Evolutionary conservation across 2,329 filamentous ascomycete genomes (phyloP).

Genomic region (Alternaria arborescens): DNA sequence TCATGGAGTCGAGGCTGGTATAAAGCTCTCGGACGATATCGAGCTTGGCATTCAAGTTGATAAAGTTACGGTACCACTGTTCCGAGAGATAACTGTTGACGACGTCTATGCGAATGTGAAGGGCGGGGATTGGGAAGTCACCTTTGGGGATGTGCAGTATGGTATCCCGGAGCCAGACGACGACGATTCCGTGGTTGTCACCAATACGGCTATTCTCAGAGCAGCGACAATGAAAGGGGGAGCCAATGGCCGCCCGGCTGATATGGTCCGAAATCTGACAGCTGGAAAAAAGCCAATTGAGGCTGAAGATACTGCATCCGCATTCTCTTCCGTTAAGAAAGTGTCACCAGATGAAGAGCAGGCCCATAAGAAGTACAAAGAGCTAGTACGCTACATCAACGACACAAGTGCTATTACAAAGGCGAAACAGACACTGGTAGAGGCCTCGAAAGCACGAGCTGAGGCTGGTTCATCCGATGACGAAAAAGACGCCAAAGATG

Average conservation of each 20-base stretch:
- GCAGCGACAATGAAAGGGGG: constrained; percentile 47
- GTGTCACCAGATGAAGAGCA: constrained; percentile 57
- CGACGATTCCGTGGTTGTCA: constrained; percentile 54
- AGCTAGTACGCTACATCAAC: constrained; percentile 48
- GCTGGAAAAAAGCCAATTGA: constrained; percentile 48
- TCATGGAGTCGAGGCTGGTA: constrained; percentile 63
- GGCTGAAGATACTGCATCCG: constrained; percentile 41
- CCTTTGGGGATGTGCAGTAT: constrained; percentile 50
- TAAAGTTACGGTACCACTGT: constrained; percentile 58
- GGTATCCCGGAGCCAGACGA: constrained; percentile 46
- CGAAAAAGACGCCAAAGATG: constrained; percentile 27
- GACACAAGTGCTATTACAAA: constrained; percentile 43
- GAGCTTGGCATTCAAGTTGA: constrained; percentile 63
- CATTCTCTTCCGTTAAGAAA: constrained; percentile 53
- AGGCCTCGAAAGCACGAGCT: constrained; percentile 34
- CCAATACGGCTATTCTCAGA: constrained; percentile 57
- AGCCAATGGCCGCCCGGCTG: constrained; percentile 20
- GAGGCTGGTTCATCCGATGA: constrained; percentile 38
- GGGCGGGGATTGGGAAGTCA: constrained; percentile 61
- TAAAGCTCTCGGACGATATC: constrained; percentile 62
- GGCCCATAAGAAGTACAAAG: constrained; percentile 55
- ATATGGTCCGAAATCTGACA: constrained; percentile 50
- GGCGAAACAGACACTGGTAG: constrained; percentile 35
- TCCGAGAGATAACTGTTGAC: constrained; percentile 60
- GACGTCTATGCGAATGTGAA: constrained; percentile 65